Conservation (phyloP, 768 basidiomycete species). For the Amanita phalloides region DNA sequence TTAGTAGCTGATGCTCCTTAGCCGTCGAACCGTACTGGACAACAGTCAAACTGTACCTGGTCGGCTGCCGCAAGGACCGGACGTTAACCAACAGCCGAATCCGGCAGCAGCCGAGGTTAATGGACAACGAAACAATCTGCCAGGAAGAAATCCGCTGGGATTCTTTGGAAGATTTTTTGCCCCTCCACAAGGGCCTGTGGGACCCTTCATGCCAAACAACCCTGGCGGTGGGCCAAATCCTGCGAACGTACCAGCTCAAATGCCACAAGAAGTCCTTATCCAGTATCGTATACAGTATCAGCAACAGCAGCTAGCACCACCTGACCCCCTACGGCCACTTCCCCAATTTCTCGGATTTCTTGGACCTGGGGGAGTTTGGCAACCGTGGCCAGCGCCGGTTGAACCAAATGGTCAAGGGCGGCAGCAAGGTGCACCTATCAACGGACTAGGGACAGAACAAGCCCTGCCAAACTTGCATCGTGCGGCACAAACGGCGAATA, state of each 20-base stretch:
- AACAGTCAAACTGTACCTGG: slow-evolving; percentile 22
- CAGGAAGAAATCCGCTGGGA: slow-evolving; percentile 38
- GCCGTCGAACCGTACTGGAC: slow-evolving; percentile 73
- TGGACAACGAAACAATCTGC: slow-evolving; percentile 29
- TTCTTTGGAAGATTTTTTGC: slow-evolving; percentile 50
- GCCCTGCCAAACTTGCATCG: slow-evolving; percentile 5
- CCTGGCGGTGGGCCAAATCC: slow-evolving; percentile 11
- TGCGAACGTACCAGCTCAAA: slow-evolving; percentile 25
- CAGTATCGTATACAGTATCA: slow-evolving; percentile 57
- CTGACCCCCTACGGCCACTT: slow-evolving; percentile 26
- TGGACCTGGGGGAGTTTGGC: slow-evolving; percentile 57
- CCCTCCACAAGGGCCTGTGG: slow-evolving; percentile 22
- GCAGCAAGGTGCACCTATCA: background rate
- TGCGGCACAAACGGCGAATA: background rate
- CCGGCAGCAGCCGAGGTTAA: slow-evolving; percentile 20
- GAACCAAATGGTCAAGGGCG: slow-evolving; percentile 8
- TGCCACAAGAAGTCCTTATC: slow-evolving; percentile 39
- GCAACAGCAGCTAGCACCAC: slow-evolving; percentile 19
- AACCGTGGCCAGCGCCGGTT: slow-evolving; percentile 42
- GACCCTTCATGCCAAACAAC: background rate
- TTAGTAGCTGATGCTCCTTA: slow-evolving; percentile 17
- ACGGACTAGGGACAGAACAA: background rate
- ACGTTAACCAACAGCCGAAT: slow-evolving; percentile 4
- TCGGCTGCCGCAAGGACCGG: slow-evolving; percentile 18
- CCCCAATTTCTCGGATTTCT: slow-evolving; percentile 54